Percentiles rank a stretch among this genome's conserved stretches.
Conservation (phyloP, 2,329 filamentous ascomycete species). For the Colletotrichum gloeosporioides region DNA sequence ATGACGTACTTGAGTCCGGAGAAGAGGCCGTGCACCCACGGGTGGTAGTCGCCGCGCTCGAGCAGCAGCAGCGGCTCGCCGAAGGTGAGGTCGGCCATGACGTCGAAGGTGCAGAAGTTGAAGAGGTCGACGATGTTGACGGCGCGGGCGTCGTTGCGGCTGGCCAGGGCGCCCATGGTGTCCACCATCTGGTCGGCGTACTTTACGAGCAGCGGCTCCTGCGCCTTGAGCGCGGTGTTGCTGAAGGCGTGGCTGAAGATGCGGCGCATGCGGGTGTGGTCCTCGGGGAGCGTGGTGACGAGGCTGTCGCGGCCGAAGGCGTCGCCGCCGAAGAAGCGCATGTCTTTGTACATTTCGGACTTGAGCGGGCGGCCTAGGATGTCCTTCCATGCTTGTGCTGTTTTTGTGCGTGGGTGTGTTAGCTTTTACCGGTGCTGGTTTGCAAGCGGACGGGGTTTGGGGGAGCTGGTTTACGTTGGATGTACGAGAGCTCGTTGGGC, state of each 20-base stretch:
- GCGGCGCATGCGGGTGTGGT: constrained; percentile 17
- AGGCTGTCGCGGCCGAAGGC: constrained; percentile 15
- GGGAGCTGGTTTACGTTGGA: not conserved
- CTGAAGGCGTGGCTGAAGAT: constrained; percentile 27
- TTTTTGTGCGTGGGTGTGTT: constrained; percentile 9
- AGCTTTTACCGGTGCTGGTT: not conserved
- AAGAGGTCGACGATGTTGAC: constrained; percentile 22
- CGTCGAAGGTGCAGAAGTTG: constrained; percentile 33
- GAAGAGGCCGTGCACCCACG: constrained; percentile 30
- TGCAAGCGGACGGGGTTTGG: not conserved
- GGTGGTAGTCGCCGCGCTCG: constrained; percentile 26
- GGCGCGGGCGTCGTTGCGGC: not conserved
- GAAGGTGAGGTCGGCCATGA: constrained; percentile 34
- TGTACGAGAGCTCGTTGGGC: constrained; percentile 45
- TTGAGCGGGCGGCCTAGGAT: constrained; percentile 15
- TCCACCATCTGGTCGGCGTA: constrained; percentile 45
- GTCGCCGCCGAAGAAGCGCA: constrained; percentile 19
- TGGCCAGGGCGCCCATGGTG: constrained; percentile 28
- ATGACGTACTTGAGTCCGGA: constrained; percentile 3
- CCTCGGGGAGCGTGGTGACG: constrained; percentile 23
- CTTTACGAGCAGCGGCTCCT: constrained; percentile 32
- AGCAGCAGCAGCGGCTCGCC: constrained; percentile 33
- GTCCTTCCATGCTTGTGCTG: constrained; percentile 19
- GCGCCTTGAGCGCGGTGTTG: constrained; percentile 26
- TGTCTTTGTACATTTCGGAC: constrained; percentile 12